These are phyloP conservation scores for Themeda triandra DNA, from an alignment of 176 grass and related monocot species.

Conservation along the genomic window DNA sequence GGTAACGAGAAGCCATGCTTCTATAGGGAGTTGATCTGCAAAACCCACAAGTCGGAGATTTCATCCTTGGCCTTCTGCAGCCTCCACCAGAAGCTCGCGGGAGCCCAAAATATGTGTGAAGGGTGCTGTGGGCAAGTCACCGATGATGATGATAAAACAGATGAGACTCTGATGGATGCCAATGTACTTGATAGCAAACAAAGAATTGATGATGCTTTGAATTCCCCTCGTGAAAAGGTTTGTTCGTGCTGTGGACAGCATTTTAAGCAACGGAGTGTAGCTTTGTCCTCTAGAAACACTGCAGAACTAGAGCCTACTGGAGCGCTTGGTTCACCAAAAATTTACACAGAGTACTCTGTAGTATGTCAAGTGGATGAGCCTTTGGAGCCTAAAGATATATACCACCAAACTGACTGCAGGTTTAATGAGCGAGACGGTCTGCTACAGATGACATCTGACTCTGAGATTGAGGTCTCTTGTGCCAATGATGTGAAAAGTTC, in stretches of 20 bases:
- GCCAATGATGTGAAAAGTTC: constrained; percentile 41
- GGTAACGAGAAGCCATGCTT: constrained; percentile 74
- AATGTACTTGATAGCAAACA: not conserved
- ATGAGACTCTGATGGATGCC: constrained; percentile 16
- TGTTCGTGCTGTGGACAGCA: constrained; percentile 58
- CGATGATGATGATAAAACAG: not conserved
- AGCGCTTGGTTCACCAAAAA: constrained; percentile 19
- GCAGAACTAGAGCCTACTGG: constrained; percentile 29
- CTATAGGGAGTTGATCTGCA: constrained; percentile 81
- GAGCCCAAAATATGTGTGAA: constrained; percentile 51
- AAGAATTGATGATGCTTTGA: not conserved
- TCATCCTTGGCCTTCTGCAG: constrained; percentile 74
- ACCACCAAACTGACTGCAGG: constrained; percentile 38
- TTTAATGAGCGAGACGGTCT: constrained; percentile 46
- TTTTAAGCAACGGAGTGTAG: not conserved
- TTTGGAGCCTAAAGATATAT: constrained; percentile 39
- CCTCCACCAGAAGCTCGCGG: constrained; percentile 66
- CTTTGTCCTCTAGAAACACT: constrained; percentile 13
- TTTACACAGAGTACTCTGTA: constrained; percentile 39
- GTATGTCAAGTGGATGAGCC: constrained; percentile 25
- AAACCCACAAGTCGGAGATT: constrained; percentile 73
- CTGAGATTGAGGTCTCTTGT: constrained; percentile 44
- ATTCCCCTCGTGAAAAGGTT: constrained; percentile 10
- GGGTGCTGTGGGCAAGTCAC: constrained; percentile 38
- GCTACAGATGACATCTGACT: constrained; percentile 68